phyloP scores from a whole-genome alignment of 2,329 filamentous ascomycete species.

The Cladophialophora psammophila region DNA sequence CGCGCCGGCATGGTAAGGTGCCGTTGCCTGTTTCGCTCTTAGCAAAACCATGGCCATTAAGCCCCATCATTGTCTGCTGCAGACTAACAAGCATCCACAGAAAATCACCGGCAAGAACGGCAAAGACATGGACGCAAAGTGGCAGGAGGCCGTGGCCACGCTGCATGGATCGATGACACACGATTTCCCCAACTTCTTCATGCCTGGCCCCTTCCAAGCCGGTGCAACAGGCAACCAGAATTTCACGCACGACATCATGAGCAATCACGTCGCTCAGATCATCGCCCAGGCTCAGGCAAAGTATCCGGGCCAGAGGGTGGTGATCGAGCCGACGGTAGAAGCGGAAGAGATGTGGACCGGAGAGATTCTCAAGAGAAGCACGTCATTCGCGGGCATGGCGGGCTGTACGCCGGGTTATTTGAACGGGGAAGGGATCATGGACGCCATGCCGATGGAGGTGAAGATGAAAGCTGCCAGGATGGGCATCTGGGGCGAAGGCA shows the following conservation, averaged over 20 bases:
- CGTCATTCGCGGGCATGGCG: constrained; percentile 50
- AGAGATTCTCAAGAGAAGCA: constrained; percentile 51
- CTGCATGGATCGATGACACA: constrained; percentile 60
- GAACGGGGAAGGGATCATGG: constrained; percentile 56
- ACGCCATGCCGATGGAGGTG: constrained; percentile 39
- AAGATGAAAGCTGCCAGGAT: constrained; percentile 45
- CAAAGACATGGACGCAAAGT: constrained; percentile 56
- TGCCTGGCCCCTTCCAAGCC: constrained; percentile 54
- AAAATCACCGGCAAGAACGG: constrained; percentile 56
- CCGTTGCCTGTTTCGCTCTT: not conserved
- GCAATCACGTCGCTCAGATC: constrained; percentile 56
- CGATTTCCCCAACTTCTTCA: constrained; percentile 65
- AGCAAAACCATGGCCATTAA: not conserved
- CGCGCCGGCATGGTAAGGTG: constrained; percentile 43
- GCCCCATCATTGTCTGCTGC: not conserved
- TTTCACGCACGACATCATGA: constrained; percentile 48
- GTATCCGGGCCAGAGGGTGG: constrained; percentile 30
- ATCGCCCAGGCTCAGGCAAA: constrained; percentile 47
- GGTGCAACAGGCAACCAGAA: constrained; percentile 51
- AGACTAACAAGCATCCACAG: not conserved
- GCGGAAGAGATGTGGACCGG: constrained; percentile 59
- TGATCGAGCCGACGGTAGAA: constrained; percentile 55
- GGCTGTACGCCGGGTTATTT: constrained; percentile 65
- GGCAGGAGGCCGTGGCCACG: constrained; percentile 56
- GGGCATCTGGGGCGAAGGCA: constrained; percentile 45